phyloP scores from a whole-genome alignment of 2,329 filamentous ascomycete genomes.

The Cordyceps militaris region DNA sequence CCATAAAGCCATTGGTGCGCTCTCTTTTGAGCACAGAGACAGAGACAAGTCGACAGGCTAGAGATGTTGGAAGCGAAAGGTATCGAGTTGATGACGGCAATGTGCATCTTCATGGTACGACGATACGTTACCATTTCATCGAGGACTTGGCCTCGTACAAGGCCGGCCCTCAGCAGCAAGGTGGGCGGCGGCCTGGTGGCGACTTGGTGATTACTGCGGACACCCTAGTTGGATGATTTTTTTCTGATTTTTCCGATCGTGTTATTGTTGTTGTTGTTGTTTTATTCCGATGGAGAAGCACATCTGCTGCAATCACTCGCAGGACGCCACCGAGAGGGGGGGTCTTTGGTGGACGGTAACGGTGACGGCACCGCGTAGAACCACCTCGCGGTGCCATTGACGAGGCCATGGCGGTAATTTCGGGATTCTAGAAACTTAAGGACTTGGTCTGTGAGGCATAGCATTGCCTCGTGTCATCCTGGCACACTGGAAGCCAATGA shows the following conservation, averaged over 20 bases:
- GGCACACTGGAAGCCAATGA: not conserved
- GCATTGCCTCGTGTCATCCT: not conserved
- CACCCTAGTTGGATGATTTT: no score
- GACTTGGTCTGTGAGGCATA: not conserved
- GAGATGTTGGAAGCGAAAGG: no score
- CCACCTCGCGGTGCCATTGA: not conserved
- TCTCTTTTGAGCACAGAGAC: no score
- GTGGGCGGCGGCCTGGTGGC: not conserved
- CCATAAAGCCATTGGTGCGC: not conserved
- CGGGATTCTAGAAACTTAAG: not conserved
- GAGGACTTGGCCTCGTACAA: constrained; percentile 1
- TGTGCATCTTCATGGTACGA: constrained; percentile 5
- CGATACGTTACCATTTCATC: constrained; percentile 11
- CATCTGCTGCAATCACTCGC: not conserved
- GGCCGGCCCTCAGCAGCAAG: not conserved
- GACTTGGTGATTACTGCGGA: constrained; percentile 2
- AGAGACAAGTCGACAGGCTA: no score
- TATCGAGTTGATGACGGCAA: constrained; percentile 2
- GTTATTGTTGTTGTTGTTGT: not conserved
- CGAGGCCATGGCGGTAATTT: not conserved
- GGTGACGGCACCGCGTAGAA: not conserved
- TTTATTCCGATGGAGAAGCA: constrained; percentile 1
- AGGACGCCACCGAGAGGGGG: not conserved
- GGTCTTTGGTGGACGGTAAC: not conserved
- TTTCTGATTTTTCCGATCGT: no score